These are phyloP conservation scores for Auriscalpium orientale DNA, from an alignment of 768 basidiomycete genomes.

Conservation along the genomic window DNA sequence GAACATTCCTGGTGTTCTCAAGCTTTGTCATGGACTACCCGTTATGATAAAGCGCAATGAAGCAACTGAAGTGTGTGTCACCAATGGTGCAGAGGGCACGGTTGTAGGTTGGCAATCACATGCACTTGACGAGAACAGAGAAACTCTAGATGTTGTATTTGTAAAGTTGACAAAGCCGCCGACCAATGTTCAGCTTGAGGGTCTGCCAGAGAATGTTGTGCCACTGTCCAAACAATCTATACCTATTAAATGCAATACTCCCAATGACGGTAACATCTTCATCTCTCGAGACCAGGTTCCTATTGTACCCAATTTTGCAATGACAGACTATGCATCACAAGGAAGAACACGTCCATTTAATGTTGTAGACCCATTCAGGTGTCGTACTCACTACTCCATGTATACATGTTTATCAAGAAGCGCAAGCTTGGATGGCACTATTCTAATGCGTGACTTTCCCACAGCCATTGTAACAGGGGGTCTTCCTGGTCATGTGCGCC, in stretches of 20 bases:
- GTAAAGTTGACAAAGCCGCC: conserved; percentile 8
- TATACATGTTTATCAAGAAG: conserved; percentile 20
- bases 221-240: conserved; percentile 2
- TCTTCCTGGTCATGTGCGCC: conserved; percentile 5
- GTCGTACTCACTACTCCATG: conserved; percentile 9
- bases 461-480: conserved; percentile 4
- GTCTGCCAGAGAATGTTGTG: conserved; percentile 15
- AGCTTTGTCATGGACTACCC: conserved; percentile 17
- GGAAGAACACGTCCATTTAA: conserved; percentile 17
- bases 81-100: conserved; percentile 18
- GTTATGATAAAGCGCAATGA: conserved; percentile 17
- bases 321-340: conserved; percentile 19
- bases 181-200: conserved; percentile 1
- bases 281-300: conserved; percentile 11
- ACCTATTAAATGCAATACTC: conserved; percentile 4
- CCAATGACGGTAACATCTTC: background rate
- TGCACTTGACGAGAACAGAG: background rate
- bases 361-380: conserved; percentile 8
- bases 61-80: conserved; percentile 19
- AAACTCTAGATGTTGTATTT: conserved; percentile 8
- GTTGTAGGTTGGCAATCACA: conserved; percentile 12
- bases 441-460: conserved; percentile 12
- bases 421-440: conserved; percentile 7
- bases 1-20: conserved; percentile 15
- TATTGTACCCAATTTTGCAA: conserved; percentile 17